phyloP scores from a whole-genome alignment of 2,329 filamentous ascomycete species.

The Colletotrichum sp. region DNA sequence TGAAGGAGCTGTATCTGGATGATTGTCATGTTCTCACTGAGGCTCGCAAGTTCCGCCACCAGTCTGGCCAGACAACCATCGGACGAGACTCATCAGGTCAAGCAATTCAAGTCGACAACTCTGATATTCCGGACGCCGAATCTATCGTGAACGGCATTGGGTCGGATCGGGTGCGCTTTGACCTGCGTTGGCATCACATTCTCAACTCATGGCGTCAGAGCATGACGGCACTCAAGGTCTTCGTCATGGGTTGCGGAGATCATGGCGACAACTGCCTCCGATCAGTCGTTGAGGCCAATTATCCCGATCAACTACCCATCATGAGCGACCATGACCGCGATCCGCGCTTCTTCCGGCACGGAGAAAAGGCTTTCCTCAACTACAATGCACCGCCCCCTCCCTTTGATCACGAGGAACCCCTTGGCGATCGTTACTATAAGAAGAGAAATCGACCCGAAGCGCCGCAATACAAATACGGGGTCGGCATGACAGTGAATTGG shows the following conservation, averaged over 20 bases:
- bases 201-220: not conserved
- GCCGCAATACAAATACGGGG: not conserved
- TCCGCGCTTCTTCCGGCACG: not conserved
- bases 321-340: accelerated
- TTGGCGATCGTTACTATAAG: too few species aligned
- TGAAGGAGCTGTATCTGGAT: not conserved
- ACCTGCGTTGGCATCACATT: not conserved
- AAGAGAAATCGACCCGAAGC: not conserved
- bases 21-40: accelerated
- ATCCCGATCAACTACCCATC: accelerated
- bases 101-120: not conserved
- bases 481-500: not conserved
- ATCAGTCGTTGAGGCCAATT: not conserved
- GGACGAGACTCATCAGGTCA: not conserved
- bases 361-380: accelerated
- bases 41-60: not conserved
- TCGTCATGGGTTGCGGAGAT: not conserved
- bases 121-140: not conserved
- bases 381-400: not conserved
- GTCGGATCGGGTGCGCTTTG: not conserved
- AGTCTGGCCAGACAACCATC: not conserved
- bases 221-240: not conserved
- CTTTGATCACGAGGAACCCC: too few species aligned
- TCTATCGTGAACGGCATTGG: not conserved
- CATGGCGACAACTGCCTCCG: accelerated